Base-by-base conservation (phyloP, 2,329 filamentous ascomycete genomes). In the Botryotinia convoluta region DNA sequence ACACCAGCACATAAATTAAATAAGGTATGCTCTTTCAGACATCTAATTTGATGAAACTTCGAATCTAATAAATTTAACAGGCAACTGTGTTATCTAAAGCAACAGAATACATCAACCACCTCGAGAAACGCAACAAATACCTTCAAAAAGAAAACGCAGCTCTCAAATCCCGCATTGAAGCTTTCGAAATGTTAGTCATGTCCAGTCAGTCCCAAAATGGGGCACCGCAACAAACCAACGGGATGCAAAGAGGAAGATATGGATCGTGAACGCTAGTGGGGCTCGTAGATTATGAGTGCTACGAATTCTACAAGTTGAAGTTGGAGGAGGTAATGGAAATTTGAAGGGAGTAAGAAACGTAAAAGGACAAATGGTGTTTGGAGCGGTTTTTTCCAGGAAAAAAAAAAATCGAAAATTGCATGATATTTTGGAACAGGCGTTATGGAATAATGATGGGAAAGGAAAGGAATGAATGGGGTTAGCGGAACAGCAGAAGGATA, bases 31-130 rank as follows among this genome's bases (percentile, higher is more conserved):
- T 35, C 62, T 39, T 72, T 32, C 64, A 39, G 59, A 22, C 54
- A 14, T 29, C 37, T 22, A 35, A 22, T 37, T 37, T 18, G 14
- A 16, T 63, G 26, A 22, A 22, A 32, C 32, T 32, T 18, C 10
- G 26, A 29, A 69, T 72, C 42, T 76, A 67, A 73, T 59, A 3
- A 65, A 44, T n/a, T 48, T 29, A 20, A 69, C 18, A 72, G 79
- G 78, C 78, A 71, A 80, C 79, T 0, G 88, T 98, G 62, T 84
- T 98, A 69, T 94, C 93, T 77, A 98, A 98, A 82, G 95, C 95
- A 9, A 98, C 95, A 16, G 95, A 98, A 81, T 98, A 98, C 79
- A 98, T 98, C 77, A 89, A 91, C 44, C 95, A 98, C 82, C 85
- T 98, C 2, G 95, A 98, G 82, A 96, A 96, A 83, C 90, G 94